A percentile compares a stretch with the other conserved stretches of the same genome.
phyloP scores from a whole-genome alignment of 768 basidiomycete species.

The Amyloporia xantha region DNA sequence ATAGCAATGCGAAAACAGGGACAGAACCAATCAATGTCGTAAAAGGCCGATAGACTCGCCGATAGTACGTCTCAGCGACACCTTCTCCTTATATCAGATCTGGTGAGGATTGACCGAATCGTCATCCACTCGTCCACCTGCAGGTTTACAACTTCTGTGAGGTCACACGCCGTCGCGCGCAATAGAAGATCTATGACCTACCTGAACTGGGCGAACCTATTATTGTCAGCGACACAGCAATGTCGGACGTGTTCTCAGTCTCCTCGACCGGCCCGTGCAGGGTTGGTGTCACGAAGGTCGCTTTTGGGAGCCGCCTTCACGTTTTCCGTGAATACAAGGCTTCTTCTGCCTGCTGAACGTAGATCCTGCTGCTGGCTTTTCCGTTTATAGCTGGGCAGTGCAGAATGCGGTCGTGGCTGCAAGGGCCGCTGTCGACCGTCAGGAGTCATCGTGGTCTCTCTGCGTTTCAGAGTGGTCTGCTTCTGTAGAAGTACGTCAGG shows the following conservation, averaged over 20 bases:
- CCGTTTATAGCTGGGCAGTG: conserved; percentile 12
- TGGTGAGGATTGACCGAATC: background rate
- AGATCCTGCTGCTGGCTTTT: conserved; percentile 16
- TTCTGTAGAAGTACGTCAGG: conserved; percentile 18
- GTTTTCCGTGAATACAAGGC: conserved; percentile 16
- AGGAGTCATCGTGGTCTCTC: conserved; percentile 42
- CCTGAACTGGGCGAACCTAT: conserved; percentile 21
- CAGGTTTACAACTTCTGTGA: conserved; percentile 6
- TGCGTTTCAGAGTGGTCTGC: conserved; percentile 31
- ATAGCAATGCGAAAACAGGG: conserved; percentile 4
- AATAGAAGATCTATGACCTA: conserved; percentile 13
- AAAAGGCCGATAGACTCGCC: conserved; percentile 2
- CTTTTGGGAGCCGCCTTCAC: conserved; percentile 10
- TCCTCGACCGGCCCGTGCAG: conserved; percentile 16
- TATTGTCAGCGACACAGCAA: conserved; percentile 6
- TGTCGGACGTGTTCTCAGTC: conserved; percentile 5
- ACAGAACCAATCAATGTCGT: conserved; percentile 5
- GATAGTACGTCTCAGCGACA: conserved; percentile 1
- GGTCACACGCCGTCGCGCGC: conserved; percentile 9
- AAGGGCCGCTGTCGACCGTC: conserved; percentile 31
- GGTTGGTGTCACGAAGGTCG: conserved; percentile 3
- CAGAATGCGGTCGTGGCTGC: conserved; percentile 8
- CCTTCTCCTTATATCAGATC: conserved; percentile 4
- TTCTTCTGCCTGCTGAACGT: conserved; percentile 17
- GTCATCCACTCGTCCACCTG: conserved; percentile 8